phyloP scores from a whole-genome alignment of 139 green algal genomes.

The Microglena sp. region DNA sequence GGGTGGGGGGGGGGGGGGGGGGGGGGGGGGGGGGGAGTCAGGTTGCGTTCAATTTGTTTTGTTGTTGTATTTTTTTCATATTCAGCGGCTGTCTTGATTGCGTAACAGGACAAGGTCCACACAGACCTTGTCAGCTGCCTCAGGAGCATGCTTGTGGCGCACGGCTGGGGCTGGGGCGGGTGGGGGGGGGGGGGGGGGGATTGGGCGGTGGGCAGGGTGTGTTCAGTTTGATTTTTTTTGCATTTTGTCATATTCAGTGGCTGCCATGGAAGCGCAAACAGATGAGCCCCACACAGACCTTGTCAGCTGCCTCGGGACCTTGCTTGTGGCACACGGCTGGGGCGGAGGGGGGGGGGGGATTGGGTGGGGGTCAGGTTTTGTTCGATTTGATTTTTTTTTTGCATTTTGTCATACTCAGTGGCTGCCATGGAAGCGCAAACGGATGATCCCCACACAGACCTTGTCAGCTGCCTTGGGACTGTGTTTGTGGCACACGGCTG shows the following conservation, averaged over 20 bases:
- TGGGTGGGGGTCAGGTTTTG: no score
- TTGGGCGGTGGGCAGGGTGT: no score
- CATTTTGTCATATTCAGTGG: slow-evolving; percentile 32
- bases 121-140: slow-evolving; percentile 30
- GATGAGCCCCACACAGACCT: slow-evolving; percentile 48
- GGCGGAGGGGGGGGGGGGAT: no score
- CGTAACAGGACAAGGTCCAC: no score
- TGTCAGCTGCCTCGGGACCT: slow-evolving; percentile 35
- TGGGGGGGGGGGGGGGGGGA: no score
- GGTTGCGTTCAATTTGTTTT: not conserved
- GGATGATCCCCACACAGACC: no score
- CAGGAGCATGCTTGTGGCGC: slow-evolving; percentile 31
- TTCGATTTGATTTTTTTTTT: not conserved
- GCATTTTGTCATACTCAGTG: slow-evolving; percentile 31
- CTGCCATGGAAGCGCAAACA: slow-evolving; percentile 41
- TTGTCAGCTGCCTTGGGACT: slow-evolving; percentile 30
- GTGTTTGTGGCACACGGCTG: slow-evolving; percentile 40
- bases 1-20: no score
- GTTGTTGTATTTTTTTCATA: slow-evolving; percentile 25
- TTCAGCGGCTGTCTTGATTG: no score
- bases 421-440: no score
- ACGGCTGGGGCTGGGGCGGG: slow-evolving; percentile 30
- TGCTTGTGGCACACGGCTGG: slow-evolving; percentile 39
- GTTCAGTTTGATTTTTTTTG: not conserved
- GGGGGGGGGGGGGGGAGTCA: no score